Conservation (phyloP, 768 basidiomycete species). For the Termitomyces sp. region DNA sequence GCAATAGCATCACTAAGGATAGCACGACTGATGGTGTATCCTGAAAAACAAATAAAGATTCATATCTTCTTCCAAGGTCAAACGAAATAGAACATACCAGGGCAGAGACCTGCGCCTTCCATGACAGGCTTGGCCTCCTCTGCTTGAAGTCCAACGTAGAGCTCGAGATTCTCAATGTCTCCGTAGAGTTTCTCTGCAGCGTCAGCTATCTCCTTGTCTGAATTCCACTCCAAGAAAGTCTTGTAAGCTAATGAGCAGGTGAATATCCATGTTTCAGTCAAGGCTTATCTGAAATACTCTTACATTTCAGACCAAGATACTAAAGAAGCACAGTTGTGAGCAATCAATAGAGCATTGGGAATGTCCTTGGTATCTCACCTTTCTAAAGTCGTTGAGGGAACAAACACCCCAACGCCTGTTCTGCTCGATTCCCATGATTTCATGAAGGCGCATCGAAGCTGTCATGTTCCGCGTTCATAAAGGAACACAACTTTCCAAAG, state of each 20-base stretch:
- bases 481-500: neutral
- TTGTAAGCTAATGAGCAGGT: constrained; percentile 43
- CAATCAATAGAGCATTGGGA: neutral
- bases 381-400: constrained; percentile 79
- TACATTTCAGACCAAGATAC: constrained; percentile 76
- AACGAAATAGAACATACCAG: constrained; percentile 38
- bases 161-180: constrained; percentile 68
- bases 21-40: constrained; percentile 79
- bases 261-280: neutral
- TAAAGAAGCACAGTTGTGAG: constrained; percentile 15
- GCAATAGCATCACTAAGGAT: constrained; percentile 86
- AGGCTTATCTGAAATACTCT: constrained; percentile 11
- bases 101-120: constrained; percentile 80
- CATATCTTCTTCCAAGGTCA: no score
- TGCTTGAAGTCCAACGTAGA: constrained; percentile 78
- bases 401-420: constrained; percentile 78
- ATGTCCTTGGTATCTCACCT: constrained; percentile 25
- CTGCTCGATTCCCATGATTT: constrained; percentile 81
- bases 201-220: constrained; percentile 57
- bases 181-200: constrained; percentile 78
- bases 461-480: neutral
- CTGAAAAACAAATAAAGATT: constrained; percentile 22
- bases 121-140: constrained; percentile 72
- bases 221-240: constrained; percentile 79
- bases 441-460: constrained; percentile 68